Base-by-base conservation (phyloP, 495 filamentous ascomycete species). In the Pyrenula aspistea region DNA sequence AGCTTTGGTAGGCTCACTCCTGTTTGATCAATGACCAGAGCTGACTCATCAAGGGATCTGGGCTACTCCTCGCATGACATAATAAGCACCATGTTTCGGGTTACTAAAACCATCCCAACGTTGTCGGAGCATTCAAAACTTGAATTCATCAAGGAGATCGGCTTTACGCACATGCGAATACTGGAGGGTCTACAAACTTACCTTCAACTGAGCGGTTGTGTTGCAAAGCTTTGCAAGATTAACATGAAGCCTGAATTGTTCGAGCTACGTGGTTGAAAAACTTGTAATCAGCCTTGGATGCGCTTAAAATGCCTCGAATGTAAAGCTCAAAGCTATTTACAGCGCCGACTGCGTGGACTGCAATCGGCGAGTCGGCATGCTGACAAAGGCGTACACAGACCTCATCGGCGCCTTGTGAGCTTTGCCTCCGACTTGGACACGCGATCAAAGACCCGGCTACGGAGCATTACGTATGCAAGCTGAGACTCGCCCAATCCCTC, bases 81-180 rank as follows among this genome's bases (percentile, higher is more conserved):
- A 60, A 92, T 99, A 64, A 91, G 86, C 67, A 97, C 92, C 22
- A 99, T 99, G 93, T 99, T 99, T 73, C 83, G 85, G 63, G 93
- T 99, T 56, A 96, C 94, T 21, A 99, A 99, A 74, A 93, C 89
- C 2, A 87, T 95, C 49, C 84, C 87, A 0, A 85, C 83, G 1
- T 73, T 99, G 49, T 91, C 88, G 53, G 93, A 99, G 73, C 89
- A 97, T 69, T 79, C 89, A 21, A 93, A 96, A 71, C 72, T 99
- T 55, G 89, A 95, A 65, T 97, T 99, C 60, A 94, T 97, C 63
- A 88, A 87, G 68, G 94, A 96, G 71, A 97, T 99, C 68, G 93
- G 93, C 15, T 99, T 99, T 68, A 95, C 94, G 15, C 93, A 99
- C 65, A 99, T 99, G 93, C 88, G 94, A 62, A 92, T 99, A 55